Percentiles rank a stretch among this genome's conserved stretches.
These are phyloP conservation scores for Corymbia citriodora DNA, from an alignment of 441 rosid genomes.

Conservation along the genomic window DNA sequence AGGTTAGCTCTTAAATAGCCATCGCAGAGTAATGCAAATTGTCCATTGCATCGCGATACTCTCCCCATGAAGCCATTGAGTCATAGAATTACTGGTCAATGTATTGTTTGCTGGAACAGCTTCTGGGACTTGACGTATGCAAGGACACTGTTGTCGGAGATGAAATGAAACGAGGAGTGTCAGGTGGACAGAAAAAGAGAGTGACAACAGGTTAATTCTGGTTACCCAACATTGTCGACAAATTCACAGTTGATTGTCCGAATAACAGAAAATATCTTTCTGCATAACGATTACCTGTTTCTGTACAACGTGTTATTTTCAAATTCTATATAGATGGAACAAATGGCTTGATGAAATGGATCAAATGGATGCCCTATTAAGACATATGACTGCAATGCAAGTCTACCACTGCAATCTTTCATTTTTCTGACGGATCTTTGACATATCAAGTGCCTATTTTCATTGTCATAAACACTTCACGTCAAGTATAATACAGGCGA, in stretches of 20 bases:
- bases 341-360: neutral
- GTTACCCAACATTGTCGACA: neutral
- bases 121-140: conserved; percentile 86
- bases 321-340: neutral
- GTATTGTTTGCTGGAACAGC: conserved; percentile 21
- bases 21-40: neutral
- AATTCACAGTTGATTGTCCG: neutral
- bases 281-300: neutral
- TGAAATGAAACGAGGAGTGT: conserved; percentile 79
- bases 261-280: neutral
- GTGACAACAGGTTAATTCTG: conserved; percentile 71
- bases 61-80: neutral
- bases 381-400: neutral
- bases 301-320: neutral
- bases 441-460: neutral
- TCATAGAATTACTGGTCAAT: neutral
- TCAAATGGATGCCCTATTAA: neutral
- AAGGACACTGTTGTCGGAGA: conserved; percentile 89
- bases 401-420: neutral
- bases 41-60: neutral
- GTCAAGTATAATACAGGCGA: conserved; percentile 43
- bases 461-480: neutral
- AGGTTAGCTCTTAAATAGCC: conserved; percentile 24
- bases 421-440: neutral
- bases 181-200: conserved; percentile 92